These are phyloP conservation scores for Amaranthus cruentus DNA, from an alignment of 148 eudicot species.

Conservation along the genomic window DNA sequence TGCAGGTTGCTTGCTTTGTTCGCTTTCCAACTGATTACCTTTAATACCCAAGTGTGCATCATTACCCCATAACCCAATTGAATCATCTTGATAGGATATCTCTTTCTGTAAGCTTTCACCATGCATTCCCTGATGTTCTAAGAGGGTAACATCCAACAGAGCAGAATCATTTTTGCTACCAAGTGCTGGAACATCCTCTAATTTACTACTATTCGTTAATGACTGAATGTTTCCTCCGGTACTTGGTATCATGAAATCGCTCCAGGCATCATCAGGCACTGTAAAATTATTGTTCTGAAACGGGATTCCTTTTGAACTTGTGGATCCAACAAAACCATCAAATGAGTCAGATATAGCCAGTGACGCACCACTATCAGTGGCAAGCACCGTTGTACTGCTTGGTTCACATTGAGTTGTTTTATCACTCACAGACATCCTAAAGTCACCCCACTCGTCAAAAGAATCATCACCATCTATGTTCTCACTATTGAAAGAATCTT, in stretches of 20 bases:
- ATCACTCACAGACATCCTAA: slow-evolving; percentile 17
- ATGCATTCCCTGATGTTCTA: slow-evolving; percentile 10
- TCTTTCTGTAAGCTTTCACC: slow-evolving; percentile 3
- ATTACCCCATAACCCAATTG: slow-evolving; percentile 49
- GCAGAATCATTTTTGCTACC: slow-evolving; percentile 23
- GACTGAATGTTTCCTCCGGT: slow-evolving; percentile 4
- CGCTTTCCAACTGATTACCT: slow-evolving; percentile 17
- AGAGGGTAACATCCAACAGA: slow-evolving; percentile 10
- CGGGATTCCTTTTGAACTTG: slow-evolving; percentile 1
- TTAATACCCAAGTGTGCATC: slow-evolving; percentile 14
- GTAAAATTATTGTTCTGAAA: slow-evolving; percentile 5
- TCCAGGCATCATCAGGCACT: slow-evolving; percentile 22
- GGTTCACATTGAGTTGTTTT: slow-evolving; percentile 21
- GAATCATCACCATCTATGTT: slow-evolving; percentile 18
- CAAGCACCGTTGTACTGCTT: slow-evolving; percentile 13
- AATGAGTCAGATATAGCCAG: slow-evolving; percentile 22
- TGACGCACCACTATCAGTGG: slow-evolving; percentile 1
- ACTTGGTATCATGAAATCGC: slow-evolving; percentile 19
- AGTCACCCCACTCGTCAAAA: slow-evolving; percentile 23
- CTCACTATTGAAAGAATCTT: slow-evolving; percentile 1
- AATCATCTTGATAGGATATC: slow-evolving; percentile 23
- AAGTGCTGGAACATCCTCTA: slow-evolving; percentile 16
- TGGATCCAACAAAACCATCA: slow-evolving; percentile 23
- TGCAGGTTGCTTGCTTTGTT: slow-evolving; percentile 14
- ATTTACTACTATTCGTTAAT: slow-evolving; percentile 8